Evolutionary conservation across 495 filamentous ascomycete species (phyloP).

Genomic region (Aspergillus nanangensis): DNA sequence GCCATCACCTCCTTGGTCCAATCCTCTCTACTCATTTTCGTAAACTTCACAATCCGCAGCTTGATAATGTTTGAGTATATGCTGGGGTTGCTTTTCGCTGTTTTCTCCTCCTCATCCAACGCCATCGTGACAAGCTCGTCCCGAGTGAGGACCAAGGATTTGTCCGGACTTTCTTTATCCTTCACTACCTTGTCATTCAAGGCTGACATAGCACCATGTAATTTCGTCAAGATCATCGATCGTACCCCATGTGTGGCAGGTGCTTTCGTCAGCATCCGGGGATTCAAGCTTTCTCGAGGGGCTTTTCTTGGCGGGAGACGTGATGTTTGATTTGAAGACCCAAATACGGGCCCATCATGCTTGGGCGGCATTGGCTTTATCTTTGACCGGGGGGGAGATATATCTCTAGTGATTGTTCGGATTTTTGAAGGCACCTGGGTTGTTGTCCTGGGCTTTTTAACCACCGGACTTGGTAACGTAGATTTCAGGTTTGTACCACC

Average conservation of each 20-base stretch:
- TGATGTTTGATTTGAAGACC: constrained; percentile 4
- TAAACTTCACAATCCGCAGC: constrained; percentile 66
- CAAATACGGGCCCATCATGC: too few species aligned
- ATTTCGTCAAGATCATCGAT: constrained; percentile 58
- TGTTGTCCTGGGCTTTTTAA: constrained; percentile 2
- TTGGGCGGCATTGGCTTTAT: too few species aligned
- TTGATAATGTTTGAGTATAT: constrained; percentile 84
- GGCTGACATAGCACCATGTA: constrained; percentile 69
- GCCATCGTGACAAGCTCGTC: constrained; percentile 73
- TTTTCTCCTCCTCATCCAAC: constrained; percentile 78
- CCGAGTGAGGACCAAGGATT: constrained; percentile 54
- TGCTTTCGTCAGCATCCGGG: constrained; percentile 66
- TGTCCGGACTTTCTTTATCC: constrained; percentile 50
- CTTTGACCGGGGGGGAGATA: constrained; percentile 35
- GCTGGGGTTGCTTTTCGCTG: constrained; percentile 56
- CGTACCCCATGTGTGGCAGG: constrained; percentile 69
- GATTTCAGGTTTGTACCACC: too few species aligned
- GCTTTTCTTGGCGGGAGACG: constrained; percentile 30
- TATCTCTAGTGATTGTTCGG: constrained; percentile 17
- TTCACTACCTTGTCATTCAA: constrained; percentile 57
- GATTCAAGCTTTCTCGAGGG: constrained; percentile 61
- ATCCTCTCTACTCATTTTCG: constrained; percentile 61
- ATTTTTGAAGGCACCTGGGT: constrained; percentile 7
- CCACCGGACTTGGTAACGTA: not conserved
- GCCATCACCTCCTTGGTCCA: constrained; percentile 54